These are phyloP conservation scores for Nyssa sinensis DNA, from an alignment of 148 eudicot genomes.

Conservation along the genomic window DNA sequence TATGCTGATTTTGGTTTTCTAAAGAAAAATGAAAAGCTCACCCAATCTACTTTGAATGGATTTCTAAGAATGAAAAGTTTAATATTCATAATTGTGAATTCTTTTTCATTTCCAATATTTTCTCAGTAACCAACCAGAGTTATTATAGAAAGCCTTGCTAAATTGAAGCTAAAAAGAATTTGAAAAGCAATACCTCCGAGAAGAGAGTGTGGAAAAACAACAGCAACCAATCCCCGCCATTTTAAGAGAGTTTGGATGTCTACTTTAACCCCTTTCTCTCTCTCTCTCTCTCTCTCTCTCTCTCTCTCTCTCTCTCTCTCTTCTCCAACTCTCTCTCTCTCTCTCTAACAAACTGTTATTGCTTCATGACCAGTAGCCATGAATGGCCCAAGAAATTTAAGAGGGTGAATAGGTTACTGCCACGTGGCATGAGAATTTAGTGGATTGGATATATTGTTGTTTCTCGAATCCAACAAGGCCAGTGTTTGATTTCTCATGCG, in stretches of 20 bases:
- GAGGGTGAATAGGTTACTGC: slow-evolving; percentile 42
- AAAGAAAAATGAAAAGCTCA: too few species aligned
- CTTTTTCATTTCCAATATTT: background rate
- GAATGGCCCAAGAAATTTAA: slow-evolving; percentile 46
- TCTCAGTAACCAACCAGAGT: slow-evolving; percentile 4
- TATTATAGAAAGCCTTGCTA: too few species aligned
- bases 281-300: slow-evolving; percentile 21
- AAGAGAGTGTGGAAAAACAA: slow-evolving; percentile 47
- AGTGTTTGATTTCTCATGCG: too few species aligned
- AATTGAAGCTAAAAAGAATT: background rate
- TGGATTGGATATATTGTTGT: slow-evolving; percentile 35
- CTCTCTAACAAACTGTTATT: background rate
- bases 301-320: slow-evolving; percentile 19
- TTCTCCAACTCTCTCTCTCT: slow-evolving; percentile 22
- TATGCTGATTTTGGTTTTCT: background rate
- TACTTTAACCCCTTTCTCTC: slow-evolving; percentile 2
- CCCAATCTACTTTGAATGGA: background rate
- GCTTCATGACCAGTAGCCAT: slow-evolving; percentile 13
- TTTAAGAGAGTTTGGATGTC: slow-evolving; percentile 2
- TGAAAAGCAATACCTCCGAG: slow-evolving; percentile 46
- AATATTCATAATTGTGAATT: background rate
- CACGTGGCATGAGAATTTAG: slow-evolving; percentile 51
- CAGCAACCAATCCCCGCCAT: slow-evolving; percentile 69
- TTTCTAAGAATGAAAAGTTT: too few species aligned
- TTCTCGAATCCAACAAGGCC: too few species aligned